Percentiles rank a stretch among this genome's conserved stretches.
Conservation (phyloP, 257 asterid genomes). For the Sherardia arvensis region DNA sequence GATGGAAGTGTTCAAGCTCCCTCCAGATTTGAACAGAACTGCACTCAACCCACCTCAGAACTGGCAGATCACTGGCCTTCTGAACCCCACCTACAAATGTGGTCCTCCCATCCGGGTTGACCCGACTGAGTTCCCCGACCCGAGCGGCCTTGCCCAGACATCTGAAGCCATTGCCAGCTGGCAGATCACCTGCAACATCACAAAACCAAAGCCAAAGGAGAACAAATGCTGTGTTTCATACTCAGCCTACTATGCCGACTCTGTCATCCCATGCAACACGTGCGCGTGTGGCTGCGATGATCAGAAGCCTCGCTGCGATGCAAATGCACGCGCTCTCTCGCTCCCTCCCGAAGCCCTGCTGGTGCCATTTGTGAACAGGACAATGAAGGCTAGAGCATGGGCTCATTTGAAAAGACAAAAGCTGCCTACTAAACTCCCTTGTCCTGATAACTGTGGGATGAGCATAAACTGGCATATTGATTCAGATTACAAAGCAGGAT, state of each 20-base stretch:
- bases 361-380: constrained; percentile 59
- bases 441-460: constrained; percentile 91
- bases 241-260: constrained; percentile 64
- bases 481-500: constrained; percentile 62
- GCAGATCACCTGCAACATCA: constrained; percentile 72
- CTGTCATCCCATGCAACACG: constrained; percentile 64
- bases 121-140: constrained; percentile 64
- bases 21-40: constrained; percentile 70
- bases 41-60: constrained; percentile 73
- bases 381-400: constrained; percentile 50
- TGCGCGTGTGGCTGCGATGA: constrained; percentile 83
- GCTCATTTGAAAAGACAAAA: constrained; percentile 32
- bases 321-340: constrained; percentile 25
- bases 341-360: constrained; percentile 73
- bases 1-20: constrained; percentile 72
- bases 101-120: constrained; percentile 67
- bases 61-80: constrained; percentile 63
- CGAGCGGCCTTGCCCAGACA: constrained; percentile 41
- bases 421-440: constrained; percentile 51
- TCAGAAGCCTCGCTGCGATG: constrained; percentile 29
- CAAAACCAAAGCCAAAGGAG: constrained; percentile 44
- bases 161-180: constrained; percentile 64
- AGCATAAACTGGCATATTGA: constrained; percentile 92
- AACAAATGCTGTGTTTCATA: constrained; percentile 76
- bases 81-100: constrained; percentile 62